Evolutionary conservation across 2,329 filamentous ascomycete species (phyloP), one percentile per base, ranked within the genome.

Genomic region (Scolecobasidium constrictum): DNA sequence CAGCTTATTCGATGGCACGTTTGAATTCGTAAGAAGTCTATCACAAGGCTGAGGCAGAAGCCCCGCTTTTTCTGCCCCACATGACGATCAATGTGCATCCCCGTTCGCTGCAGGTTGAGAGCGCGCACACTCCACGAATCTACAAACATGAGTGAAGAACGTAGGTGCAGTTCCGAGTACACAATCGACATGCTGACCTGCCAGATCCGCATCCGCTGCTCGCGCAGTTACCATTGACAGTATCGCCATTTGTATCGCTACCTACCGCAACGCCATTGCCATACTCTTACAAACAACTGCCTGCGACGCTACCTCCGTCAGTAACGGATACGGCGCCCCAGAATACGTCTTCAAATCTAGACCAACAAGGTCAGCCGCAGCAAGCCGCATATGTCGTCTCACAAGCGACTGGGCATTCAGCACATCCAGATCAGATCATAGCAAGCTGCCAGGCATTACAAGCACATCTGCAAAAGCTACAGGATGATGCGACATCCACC

Each of bases 241-340:
- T 96, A 35, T 95, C 90, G 3, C 92, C 92, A 19, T 95, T 95
- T 67, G 78, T 96, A 54, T 83, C 82, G 47, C 81, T 98, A 22
- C 92, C 92, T 9, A 82, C 85, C 21, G 83, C 90, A 19, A 84
- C 88, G 16, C 94, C 88, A 1, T 77, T 98, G 5, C 90, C 92
- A 18, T 96, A 96, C 68, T 94, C 86, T 52, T 96, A 95, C 73
- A 90, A 88, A 59, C 75, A 79, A 9, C 81, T 96, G 57, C 86
- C 90, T 0, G 90, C 86, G 1, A 83, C 86, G 2, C 76, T 96
- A 0, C 90, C 92, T 0, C 78, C 78, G 1, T 83, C 84, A 1
- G 72, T 77, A 23, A 74, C 78, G 5, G 61, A 51, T 49, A 52
- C 48, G 50, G 63, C 54, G 49, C 72, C 71, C 21, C 74, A 73